phyloP scores from a whole-genome alignment of 768 basidiomycete genomes.

The Butyriboletus loyo region DNA sequence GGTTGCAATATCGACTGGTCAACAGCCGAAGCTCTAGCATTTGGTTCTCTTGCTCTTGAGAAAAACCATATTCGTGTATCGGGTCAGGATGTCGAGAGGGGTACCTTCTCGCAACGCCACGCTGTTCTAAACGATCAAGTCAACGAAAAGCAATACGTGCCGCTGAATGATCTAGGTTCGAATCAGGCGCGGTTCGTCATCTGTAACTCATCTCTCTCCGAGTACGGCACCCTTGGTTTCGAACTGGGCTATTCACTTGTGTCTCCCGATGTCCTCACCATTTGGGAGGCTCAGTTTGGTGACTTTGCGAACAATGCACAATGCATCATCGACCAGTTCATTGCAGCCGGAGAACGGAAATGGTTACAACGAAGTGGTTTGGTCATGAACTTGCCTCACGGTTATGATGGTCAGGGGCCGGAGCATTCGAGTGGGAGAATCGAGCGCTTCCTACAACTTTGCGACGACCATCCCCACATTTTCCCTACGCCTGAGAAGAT shows the following conservation, averaged over 20 bases:
- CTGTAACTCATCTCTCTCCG: constrained; percentile 96
- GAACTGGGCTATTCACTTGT: constrained; percentile 98
- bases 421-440: constrained; percentile 96
- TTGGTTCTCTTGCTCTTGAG: constrained; percentile 90
- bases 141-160: constrained; percentile 86
- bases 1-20: constrained; percentile 96
- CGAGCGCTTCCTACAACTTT: constrained; percentile 96
- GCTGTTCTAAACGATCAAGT: constrained; percentile 95
- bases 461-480: constrained; percentile 91
- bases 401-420: constrained; percentile 97
- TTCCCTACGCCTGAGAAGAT: constrained; percentile 89
- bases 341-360: constrained; percentile 95
- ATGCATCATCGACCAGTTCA: constrained; percentile 98
- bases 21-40: constrained; percentile 95
- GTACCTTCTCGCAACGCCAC: constrained; percentile 98
- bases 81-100: constrained; percentile 98
- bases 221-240: constrained; percentile 93
- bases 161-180: constrained; percentile 83
- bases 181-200: constrained; percentile 92
- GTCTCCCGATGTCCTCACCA: constrained; percentile 85
- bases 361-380: constrained; percentile 94
- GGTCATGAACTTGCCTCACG: constrained; percentile 88
- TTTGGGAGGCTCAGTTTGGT: constrained; percentile 99
- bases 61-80: constrained; percentile 93
- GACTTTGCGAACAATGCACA: constrained; percentile 98